A percentile compares a stretch with the other conserved stretches of the same genome.
Conservation (phyloP, 179 eudicot genomes). For the Silene coronaria region DNA sequence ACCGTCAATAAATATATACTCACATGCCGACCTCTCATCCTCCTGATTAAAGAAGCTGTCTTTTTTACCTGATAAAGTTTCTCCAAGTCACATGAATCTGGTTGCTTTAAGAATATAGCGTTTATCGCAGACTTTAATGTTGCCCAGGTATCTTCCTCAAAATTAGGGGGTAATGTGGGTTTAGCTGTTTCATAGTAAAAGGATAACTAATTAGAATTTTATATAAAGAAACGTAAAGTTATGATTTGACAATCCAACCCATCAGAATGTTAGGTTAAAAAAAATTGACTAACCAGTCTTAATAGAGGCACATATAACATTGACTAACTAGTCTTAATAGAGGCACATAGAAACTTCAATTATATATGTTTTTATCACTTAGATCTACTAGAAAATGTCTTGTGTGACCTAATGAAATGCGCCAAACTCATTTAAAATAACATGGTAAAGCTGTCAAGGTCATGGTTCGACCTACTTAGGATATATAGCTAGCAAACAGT, state of each 20-base stretch:
- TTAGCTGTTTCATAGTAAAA: constrained; percentile 47
- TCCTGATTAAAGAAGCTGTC: not conserved
- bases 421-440: not conserved
- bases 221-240: not conserved
- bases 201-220: not conserved
- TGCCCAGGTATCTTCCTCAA: constrained; percentile 94
- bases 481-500: too few species aligned
- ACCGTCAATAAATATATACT: constrained; percentile 6
- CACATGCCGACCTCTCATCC: not conserved
- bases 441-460: not conserved
- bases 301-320: not conserved
- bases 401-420: not conserved
- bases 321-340: not conserved
- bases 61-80: constrained; percentile 73
- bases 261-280: not conserved
- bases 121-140: constrained; percentile 79
- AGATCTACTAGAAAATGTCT: not conserved
- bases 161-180: constrained; percentile 73
- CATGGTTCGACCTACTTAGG: not conserved
- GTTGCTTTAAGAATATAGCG: constrained; percentile 90
- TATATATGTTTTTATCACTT: not conserved
- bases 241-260: not conserved
- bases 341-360: not conserved
- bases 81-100: constrained; percentile 83
- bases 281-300: not conserved